Base-by-base conservation (phyloP, 2,329 filamentous ascomycete species). In the Aureobasidium melanogenum region DNA sequence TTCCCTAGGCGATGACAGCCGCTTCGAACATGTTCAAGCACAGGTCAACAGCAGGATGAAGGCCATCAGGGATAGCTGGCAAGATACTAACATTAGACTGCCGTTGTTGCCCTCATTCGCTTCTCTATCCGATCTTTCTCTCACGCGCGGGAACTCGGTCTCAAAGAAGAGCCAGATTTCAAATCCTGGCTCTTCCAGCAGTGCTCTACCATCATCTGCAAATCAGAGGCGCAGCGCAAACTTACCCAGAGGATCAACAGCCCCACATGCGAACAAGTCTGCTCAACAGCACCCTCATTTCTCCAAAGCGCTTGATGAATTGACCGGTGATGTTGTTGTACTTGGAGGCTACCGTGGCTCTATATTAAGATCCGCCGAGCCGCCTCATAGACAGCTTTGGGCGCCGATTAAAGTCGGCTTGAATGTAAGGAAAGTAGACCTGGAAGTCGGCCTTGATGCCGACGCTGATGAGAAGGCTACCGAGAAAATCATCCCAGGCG, bases 281-380 rank as follows among this genome's bases (percentile, higher is more conserved):
- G 54, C 69, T 62, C 64, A 75, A 70, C 66, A 77, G 64, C 74
- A 78, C 68, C 71, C 84, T 64, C 81, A 87, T 68, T 79, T 69
- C 70, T 76, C 70, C 56, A 73, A 79, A 62, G 84, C 84, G 1
- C 70, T 96, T 50, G 84, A 88, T 50, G 78, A 84, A 5, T 76
- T 96, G 24, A 89, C 85, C 0, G 92, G 93, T 0, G 93, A 97
- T 69, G 72, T 97, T 8, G 90, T 97, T 8, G 80, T 97, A 32
- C 81, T 97, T 70, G 93, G 93, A 22, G 93, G 93, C 15, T 96
- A 97, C 70, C 83, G 93, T 65, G 93, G 93, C 3, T 96, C 92
- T 0, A 82, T 97, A n/a, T 74, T 97, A 32, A 85, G 92, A 32
- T 95, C 91, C 12, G 88, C 90, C 12, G 86, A 91, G 64, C 83